Conservation (phyloP, 495 filamentous ascomycete genomes). For the Filosporella fistucella region DNA sequence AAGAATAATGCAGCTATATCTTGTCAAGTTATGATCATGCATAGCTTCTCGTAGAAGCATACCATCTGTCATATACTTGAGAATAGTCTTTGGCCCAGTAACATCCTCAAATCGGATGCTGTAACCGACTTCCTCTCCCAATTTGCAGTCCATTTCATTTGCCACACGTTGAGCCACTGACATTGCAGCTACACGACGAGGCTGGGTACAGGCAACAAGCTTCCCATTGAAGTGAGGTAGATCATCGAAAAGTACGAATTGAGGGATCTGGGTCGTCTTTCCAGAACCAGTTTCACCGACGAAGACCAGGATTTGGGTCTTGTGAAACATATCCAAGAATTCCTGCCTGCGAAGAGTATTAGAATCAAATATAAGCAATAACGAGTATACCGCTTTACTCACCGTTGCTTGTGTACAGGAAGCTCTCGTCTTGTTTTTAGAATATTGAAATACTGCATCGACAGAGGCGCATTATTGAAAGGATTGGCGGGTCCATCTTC, state of each 20-base stretch:
- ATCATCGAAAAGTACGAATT: constrained; percentile 97
- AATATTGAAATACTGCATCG: constrained; percentile 83
- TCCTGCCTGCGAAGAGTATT: constrained; percentile 58
- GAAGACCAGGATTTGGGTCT: constrained; percentile 92
- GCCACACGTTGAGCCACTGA: constrained; percentile 98
- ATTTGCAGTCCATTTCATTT: constrained; percentile 87
- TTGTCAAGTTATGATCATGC: constrained; percentile 85
- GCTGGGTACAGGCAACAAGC: constrained; percentile 96
- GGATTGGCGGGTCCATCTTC: constrained; percentile 85
- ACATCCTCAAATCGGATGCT: constrained; percentile 98
- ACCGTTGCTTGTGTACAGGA: constrained; percentile 88
- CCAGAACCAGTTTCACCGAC: constrained; percentile 99
- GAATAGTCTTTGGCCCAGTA: constrained; percentile 81
- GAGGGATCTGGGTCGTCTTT: constrained; percentile 98
- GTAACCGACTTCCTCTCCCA: constrained; percentile 97
- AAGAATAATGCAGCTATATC: constrained; percentile 97
- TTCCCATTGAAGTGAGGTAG: constrained; percentile 78
- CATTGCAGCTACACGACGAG: constrained; percentile 97
- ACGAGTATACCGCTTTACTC: constrained; percentile 25
- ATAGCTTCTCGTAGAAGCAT: constrained; percentile 98
- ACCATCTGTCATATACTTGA: constrained; percentile 99
- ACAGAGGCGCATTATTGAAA: constrained; percentile 72
- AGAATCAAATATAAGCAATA: background rate
- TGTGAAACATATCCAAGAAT: constrained; percentile 88
- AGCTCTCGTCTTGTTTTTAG: constrained; percentile 77